Percentiles rank a stretch among this genome's conserved stretches.
Conservation (phyloP, 371 early-diverging fungal genomes). For the Nematocida sp. region DNA sequence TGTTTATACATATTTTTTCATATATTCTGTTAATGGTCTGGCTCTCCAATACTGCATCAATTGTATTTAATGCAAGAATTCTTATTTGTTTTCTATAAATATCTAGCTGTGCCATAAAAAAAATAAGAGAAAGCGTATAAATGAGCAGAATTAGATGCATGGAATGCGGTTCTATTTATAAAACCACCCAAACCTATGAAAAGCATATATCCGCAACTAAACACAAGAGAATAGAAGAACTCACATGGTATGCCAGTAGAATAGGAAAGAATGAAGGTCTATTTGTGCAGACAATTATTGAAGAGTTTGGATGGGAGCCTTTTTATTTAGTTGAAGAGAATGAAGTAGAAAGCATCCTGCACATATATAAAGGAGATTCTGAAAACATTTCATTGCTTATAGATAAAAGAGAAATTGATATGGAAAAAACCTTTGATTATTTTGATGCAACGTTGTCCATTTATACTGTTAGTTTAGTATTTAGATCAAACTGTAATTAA, state of each 20-base stretch:
- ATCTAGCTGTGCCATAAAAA: neutral
- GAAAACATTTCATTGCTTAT: conserved; percentile 6
- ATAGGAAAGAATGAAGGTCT: conserved; percentile 13
- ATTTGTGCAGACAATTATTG: neutral
- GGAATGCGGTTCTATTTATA: conserved; percentile 10
- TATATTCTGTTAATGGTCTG: neutral
- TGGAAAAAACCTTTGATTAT: conserved; percentile 18
- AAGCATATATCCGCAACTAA: neutral
- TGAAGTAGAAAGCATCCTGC: neutral
- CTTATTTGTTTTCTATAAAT: neutral
- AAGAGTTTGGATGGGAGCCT: conserved; percentile 15
- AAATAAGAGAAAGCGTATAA: neutral
- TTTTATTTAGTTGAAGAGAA: neutral
- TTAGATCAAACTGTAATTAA: neutral
- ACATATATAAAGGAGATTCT: neutral
- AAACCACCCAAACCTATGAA: neutral
- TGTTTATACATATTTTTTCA: conserved; percentile 1
- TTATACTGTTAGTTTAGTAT: conserved; percentile 41
- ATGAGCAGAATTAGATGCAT: conserved; percentile 7
- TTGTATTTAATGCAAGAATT: neutral
- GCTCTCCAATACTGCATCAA: conserved; percentile 16
- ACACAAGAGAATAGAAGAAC: conserved; percentile 21
- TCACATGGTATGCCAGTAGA: conserved; percentile 4
- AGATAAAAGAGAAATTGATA: neutral
- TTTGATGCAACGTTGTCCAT: conserved; percentile 39